Base-by-base conservation (phyloP, 768 basidiomycete species). In the Rhodosporidiobolus odoratus region DNA sequence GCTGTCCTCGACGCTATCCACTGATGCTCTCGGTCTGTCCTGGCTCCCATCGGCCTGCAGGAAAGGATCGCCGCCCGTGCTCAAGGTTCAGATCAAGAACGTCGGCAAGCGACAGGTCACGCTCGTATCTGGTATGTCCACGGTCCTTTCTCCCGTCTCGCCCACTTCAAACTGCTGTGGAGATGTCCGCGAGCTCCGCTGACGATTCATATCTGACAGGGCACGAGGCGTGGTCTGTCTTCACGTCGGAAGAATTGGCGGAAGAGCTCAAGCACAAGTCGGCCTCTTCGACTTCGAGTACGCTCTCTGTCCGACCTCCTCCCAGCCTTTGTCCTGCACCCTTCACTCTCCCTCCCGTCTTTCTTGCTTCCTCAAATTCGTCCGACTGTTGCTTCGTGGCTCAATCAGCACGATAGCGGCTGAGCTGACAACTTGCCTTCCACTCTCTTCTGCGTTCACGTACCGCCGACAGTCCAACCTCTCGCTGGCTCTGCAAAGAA, bases 91-190 rank as follows among this genome's bases (percentile, higher is more conserved):
- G 47, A 69, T 74, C 62, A 74, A 74, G 68, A 69, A 64, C 34
- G 73, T 74, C 40, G 73, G 73, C 13, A 74, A 74, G 38, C 61
- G 73, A 4, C 65, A 66, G 57, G 73, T 74, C 32, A 74, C 73
- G 17, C 66, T 74, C 45, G 30, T 74, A 30, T 67, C 68, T 17
- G 62, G 58, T 68, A 15, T 35, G 53, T 34, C 58, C 34, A 0
- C n/a, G 16, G 6, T 27, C 19, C 3, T 41, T n/a, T n/a, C 27
- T 5, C 32, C 5, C 15, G 3, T 32, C 45, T 17, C 10, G 12
- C 12, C 40, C 41, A 10, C n/a, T 23, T 53, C n/a, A n/a, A n/a
- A n/a, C n/a, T n/a, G 25, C 17, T 30, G 12, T 12, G 6, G 8
- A 5, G 23, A 34, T 13, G 5, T 3, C 30, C 35, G 13, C 43